Conservation (phyloP, 2,329 filamentous ascomycete species). For the Didymella glomerata region DNA sequence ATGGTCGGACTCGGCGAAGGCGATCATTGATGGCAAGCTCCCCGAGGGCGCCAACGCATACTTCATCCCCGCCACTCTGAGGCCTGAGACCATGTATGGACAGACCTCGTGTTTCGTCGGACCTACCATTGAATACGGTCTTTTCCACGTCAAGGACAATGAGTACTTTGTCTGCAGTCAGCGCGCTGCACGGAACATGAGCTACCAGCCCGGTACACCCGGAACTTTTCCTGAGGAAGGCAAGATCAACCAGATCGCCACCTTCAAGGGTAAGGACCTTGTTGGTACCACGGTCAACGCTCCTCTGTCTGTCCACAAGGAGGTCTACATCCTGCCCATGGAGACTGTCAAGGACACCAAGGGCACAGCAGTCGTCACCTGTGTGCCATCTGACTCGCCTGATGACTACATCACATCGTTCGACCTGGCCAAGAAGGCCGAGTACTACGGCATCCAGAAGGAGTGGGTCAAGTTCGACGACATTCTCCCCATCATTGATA, state of each 20-base stretch:
- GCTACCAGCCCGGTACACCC: conserved; percentile 77
- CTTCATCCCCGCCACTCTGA: conserved; percentile 88
- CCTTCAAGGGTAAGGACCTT: conserved; percentile 79
- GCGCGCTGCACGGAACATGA: conserved; percentile 90
- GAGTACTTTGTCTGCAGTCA: conserved; percentile 88
- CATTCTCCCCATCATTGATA: conserved; percentile 78
- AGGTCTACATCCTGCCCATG: conserved; percentile 93
- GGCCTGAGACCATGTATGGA: conserved; percentile 98
- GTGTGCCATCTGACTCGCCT: conserved; percentile 92
- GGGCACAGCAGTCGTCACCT: conserved; percentile 96
- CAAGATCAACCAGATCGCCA: conserved; percentile 75
- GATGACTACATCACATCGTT: conserved; percentile 91
- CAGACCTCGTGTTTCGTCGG: conserved; percentile 96
- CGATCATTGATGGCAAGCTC: conserved; percentile 77
- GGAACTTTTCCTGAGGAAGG: conserved; percentile 82
- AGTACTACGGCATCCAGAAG: conserved; percentile 92
- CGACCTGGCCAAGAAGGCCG: conserved; percentile 92
- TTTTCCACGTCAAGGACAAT: conserved; percentile 73
- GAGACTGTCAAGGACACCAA: conserved; percentile 90
- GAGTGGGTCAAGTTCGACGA: conserved; percentile 89
- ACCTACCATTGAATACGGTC: conserved; percentile 85
- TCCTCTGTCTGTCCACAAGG: conserved; percentile 80
- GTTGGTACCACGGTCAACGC: conserved; percentile 90
- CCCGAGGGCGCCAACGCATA: conserved; percentile 82
- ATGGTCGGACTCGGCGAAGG: conserved; percentile 80